Conservation (phyloP, 257 asterid species). For the Catharanthus roseus region DNA sequence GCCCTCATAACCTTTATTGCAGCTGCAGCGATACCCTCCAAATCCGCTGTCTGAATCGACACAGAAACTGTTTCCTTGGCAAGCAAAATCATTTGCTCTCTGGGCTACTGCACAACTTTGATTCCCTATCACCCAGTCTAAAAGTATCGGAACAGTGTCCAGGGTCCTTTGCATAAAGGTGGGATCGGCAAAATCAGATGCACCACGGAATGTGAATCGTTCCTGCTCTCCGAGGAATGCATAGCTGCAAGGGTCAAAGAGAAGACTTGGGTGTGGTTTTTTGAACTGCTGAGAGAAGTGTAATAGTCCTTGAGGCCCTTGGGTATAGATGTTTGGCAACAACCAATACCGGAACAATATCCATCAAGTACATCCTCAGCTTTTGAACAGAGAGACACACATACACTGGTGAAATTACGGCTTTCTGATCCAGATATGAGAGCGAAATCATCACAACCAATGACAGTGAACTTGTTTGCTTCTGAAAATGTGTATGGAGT, state of each 20-base stretch:
- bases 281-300: slow-evolving; percentile 6
- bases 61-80: slow-evolving; percentile 44
- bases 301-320: slow-evolving; percentile 26
- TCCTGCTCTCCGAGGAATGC: slow-evolving; percentile 58
- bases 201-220: slow-evolving; percentile 41
- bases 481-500: slow-evolving; percentile 51
- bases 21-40: slow-evolving; percentile 60
- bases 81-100: slow-evolving; percentile 27
- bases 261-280: slow-evolving; percentile 33
- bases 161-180: slow-evolving; percentile 24
- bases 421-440: slow-evolving; percentile 20
- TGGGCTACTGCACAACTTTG: slow-evolving; percentile 31
- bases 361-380: slow-evolving; percentile 35
- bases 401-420: slow-evolving; percentile 41
- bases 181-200: slow-evolving; percentile 44
- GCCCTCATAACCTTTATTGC: slow-evolving; percentile 51
- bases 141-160: slow-evolving; percentile 38
- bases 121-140: slow-evolving; percentile 75
- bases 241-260: slow-evolving; percentile 51
- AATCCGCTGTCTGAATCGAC: slow-evolving; percentile 39
- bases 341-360: slow-evolving; percentile 58
- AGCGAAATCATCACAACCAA: slow-evolving; percentile 65
- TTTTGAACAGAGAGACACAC: slow-evolving; percentile 38
- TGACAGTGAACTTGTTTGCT: slow-evolving; percentile 40
- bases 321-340: slow-evolving; percentile 69